phyloP scores from a whole-genome alignment of 179 eudicot species.

The Sideroxylon spinosum region DNA sequence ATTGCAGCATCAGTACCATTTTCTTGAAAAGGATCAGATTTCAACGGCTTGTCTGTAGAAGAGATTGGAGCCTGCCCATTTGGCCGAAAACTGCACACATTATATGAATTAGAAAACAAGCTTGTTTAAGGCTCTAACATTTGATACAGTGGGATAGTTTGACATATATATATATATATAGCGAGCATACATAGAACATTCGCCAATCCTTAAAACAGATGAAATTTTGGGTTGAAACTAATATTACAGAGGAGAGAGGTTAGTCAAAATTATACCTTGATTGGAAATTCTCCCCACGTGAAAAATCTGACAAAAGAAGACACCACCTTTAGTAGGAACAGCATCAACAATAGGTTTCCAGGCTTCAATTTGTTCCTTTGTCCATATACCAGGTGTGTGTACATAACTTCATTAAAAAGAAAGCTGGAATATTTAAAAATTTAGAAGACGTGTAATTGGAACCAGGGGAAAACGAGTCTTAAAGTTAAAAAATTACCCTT shows the following conservation, averaged over 20 bases:
- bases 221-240: too few relatives aligned
- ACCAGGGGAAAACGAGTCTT: background rate
- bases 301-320: slow-evolving; percentile 35
- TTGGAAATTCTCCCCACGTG: slow-evolving; percentile 35
- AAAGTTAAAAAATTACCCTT: slow-evolving; percentile 22
- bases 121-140: background rate
- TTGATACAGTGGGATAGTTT: too few relatives aligned
- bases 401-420: slow-evolving; percentile 20
- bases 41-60: slow-evolving; percentile 24
- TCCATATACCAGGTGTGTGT: slow-evolving; percentile 33
- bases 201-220: too few relatives aligned
- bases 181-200: too few relatives aligned
- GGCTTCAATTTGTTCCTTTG: slow-evolving; percentile 38
- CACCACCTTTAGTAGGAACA: slow-evolving; percentile 38
- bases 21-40: slow-evolving; percentile 15
- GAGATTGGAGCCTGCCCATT: slow-evolving; percentile 43
- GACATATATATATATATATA: too few relatives aligned
- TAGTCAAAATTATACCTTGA: slow-evolving; percentile 13
- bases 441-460: background rate
- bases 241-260: background rate
- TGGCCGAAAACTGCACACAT: slow-evolving; percentile 29
- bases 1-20: slow-evolving; percentile 17
- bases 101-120: background rate
- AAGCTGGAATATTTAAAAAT: background rate
- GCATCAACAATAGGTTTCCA: slow-evolving; percentile 41